Base-by-base conservation (phyloP, 805 yeast species). In the Jamesozyma gamospora region DNA sequence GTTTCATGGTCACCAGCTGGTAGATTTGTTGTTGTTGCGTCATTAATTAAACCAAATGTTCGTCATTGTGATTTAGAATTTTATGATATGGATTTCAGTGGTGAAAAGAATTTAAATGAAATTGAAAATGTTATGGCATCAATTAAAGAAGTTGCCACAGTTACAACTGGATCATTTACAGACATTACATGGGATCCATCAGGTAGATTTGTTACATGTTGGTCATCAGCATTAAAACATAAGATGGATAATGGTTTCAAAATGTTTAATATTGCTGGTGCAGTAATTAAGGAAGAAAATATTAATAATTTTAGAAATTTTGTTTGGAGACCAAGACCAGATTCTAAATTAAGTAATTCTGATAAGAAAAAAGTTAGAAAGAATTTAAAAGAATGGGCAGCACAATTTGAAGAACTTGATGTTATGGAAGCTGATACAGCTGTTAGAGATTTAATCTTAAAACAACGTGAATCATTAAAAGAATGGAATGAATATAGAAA, bases 261-360 rank as follows among this genome's bases (percentile, higher is more conserved):
- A 62, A 66, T 92, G 48, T 88, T 71, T 66, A 94, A 87, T 61
- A 72, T 84, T 62, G 79, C 82, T 36, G 99, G 98, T 55, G 71
- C 69, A 49, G 50, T 78, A 48, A 62, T 85, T 44, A 77, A 79
- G 51, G 92, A 83, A 52, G 95, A 88, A 56, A 63, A 72, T 18
- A 63, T 84, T 45, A 92, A 84, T 53, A 82, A 79, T 41, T 86
- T 92, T 75, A 83, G 79, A 66, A 88, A 83, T 46, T 84, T 90
- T 55, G 70, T 76, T 46, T 92, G 99, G 99, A 83, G 99, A 71
- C 97, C 97, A 55, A 80, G 98, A 68, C 98, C 98, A 37, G 75
- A 74, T 15, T 72, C 87, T 2, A 64, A 79, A 48, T 75, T 92
- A 58, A 69, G 79, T 45, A 77, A 79, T 53, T 81, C 77, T 49